These are phyloP conservation scores for Aphanomyces astaci DNA, from an alignment of 352 stramenopile genomes.

Conservation along the genomic window DNA sequence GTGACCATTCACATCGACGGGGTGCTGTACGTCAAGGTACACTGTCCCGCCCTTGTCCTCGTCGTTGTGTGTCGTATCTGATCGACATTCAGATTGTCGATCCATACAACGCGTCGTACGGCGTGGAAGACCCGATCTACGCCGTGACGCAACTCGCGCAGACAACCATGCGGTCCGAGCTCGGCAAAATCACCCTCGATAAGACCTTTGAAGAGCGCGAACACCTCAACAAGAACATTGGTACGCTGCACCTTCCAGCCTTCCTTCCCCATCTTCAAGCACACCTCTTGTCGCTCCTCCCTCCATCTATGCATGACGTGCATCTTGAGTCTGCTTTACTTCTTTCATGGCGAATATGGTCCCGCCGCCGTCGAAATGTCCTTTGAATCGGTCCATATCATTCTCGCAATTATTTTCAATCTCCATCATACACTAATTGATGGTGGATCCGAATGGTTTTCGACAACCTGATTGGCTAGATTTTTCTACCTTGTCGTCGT, in stretches of 20 bases:
- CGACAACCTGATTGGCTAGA: background rate
- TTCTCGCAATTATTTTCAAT: too few relatives aligned
- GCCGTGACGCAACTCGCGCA: constrained; percentile 87
- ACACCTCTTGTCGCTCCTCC: background rate
- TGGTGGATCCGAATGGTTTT: too few relatives aligned
- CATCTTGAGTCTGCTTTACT: too few relatives aligned
- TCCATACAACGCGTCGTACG: constrained; percentile 22
- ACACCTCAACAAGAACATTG: constrained; percentile 85
- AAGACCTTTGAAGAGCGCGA: constrained; percentile 91
- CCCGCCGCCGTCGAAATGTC: too few relatives aligned
- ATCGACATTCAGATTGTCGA: constrained; percentile 19
- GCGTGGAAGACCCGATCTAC: constrained; percentile 80
- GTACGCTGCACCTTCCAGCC: too few relatives aligned
- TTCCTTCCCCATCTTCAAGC: too few relatives aligned
- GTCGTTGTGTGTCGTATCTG: constrained; percentile 39
- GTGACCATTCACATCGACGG: constrained; percentile 89
- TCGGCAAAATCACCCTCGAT: constrained; percentile 90
- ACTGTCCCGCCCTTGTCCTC: constrained; percentile 62
- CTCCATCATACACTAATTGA: too few relatives aligned
- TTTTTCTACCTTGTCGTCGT: too few relatives aligned
- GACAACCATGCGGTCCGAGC: constrained; percentile 87
- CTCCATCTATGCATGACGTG: too few relatives aligned
- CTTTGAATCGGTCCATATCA: too few relatives aligned
- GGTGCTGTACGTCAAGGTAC: constrained; percentile 83
- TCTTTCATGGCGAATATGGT: too few relatives aligned